Percentiles rank a stretch among this genome's conserved stretches.
Conservation (phyloP, 257 asterid genomes). For the Ajuga chamaepitys region DNA sequence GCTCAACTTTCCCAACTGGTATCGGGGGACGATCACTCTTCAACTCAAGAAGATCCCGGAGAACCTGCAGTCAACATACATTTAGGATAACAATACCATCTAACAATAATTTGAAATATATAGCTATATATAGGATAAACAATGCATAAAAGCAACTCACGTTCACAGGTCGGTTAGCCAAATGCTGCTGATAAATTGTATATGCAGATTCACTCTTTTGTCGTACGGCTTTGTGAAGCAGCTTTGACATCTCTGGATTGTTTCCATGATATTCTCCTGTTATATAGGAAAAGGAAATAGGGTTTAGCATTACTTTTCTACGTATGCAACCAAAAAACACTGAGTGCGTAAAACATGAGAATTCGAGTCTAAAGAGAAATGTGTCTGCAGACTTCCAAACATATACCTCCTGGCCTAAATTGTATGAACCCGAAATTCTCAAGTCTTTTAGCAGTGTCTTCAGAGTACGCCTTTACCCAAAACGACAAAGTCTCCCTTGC, state of each 20-base stretch:
- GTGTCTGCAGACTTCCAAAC: slow-evolving; percentile 2
- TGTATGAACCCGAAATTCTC: slow-evolving; percentile 97
- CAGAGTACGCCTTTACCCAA: slow-evolving; percentile 98
- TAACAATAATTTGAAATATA: too few relatives aligned
- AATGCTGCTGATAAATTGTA: slow-evolving; percentile 89
- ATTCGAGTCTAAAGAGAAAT: background rate
- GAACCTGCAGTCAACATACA: slow-evolving; percentile 56
- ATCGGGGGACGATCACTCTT: slow-evolving; percentile 81
- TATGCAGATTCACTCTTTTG: slow-evolving; percentile 88
- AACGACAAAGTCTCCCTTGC: slow-evolving; percentile 91
- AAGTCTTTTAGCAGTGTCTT: slow-evolving; percentile 97
- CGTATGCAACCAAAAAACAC: background rate
- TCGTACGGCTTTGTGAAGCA: slow-evolving; percentile 97
- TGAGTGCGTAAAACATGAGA: slow-evolving; percentile 1
- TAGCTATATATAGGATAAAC: background rate
- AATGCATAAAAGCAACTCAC: slow-evolving; percentile 41
- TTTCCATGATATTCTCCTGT: slow-evolving; percentile 96
- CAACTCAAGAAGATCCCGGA: slow-evolving; percentile 90
- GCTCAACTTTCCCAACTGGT: slow-evolving; percentile 94
- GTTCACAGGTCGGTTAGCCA: slow-evolving; percentile 92
- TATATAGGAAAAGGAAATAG: slow-evolving; percentile 15
- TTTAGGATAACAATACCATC: background rate
- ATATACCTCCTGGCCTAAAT: slow-evolving; percentile 93
- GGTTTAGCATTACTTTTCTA: slow-evolving; percentile 5
- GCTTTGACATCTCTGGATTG: slow-evolving; percentile 98